phyloP scores from a whole-genome alignment of 768 basidiomycete species.

The Lactarius hengduanensis region DNA sequence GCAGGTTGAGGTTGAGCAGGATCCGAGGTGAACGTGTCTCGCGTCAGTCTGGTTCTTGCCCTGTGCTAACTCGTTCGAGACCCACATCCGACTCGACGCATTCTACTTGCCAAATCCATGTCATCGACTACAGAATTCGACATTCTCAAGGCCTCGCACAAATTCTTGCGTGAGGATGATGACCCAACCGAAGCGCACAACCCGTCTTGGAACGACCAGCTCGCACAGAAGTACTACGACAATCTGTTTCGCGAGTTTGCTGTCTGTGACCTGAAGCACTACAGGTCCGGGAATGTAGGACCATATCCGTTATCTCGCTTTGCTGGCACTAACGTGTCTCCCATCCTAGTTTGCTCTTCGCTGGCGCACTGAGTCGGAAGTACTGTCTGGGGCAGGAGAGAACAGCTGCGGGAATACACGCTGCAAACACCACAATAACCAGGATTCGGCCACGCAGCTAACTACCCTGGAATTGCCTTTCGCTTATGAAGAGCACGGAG shows the following conservation, averaged over 20 bases:
- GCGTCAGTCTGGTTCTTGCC: not conserved
- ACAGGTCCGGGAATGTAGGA: constrained; percentile 84
- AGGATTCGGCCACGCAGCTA: constrained; percentile 39
- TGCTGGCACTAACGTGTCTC: not conserved
- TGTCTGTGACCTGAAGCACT: constrained; percentile 92
- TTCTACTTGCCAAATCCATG: not conserved
- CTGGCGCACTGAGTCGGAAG: constrained; percentile 92
- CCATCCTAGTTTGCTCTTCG: constrained; percentile 73
- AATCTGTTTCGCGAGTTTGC: constrained; percentile 91
- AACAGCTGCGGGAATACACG: constrained; percentile 87
- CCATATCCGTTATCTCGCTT: not conserved
- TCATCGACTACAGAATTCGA: constrained; percentile 58
- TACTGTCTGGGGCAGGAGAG: constrained; percentile 82
- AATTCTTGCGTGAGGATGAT: constrained; percentile 56
- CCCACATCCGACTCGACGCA: not conserved
- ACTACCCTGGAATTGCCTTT: constrained; percentile 89
- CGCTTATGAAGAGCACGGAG: constrained; percentile 77
- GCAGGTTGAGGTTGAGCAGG: not conserved
- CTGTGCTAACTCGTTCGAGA: not conserved
- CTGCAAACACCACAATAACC: constrained; percentile 54
- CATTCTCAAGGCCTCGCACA: constrained; percentile 71
- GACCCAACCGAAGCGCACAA: constrained; percentile 41
- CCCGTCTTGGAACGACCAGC: constrained; percentile 73
- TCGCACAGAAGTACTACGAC: constrained; percentile 87
- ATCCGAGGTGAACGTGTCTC: not conserved